Evolutionary conservation across 1,139 yeast genomes (phyloP), one percentile per base, ranked within the genome.

Genomic region (Taiozyma sp.): DNA sequence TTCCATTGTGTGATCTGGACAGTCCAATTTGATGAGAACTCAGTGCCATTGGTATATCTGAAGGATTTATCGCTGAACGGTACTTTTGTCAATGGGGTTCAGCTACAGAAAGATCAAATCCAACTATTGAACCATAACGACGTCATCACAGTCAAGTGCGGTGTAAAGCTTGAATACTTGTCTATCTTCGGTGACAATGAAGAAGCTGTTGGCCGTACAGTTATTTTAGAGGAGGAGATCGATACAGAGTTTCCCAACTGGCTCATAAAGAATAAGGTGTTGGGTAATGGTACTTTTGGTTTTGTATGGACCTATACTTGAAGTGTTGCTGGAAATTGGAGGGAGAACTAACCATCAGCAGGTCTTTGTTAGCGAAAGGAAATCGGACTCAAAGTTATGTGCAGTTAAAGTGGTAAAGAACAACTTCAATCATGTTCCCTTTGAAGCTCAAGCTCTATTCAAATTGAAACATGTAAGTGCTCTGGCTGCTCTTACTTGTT

Each of bases 221-320:
- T 58, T 30, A 54, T 56, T 14, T 46, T 49, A 4, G 53, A 58
- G 5, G 58, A 48, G 57, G 52, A 30, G 10, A 63, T 68, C 42
- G 55, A 51, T 32, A 56, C 51, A 45, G 56, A 50, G 10, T 56
- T 71, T 11, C 61, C 62, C 5, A 61, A 65, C 10, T 82, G 85
- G 83, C 55, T 53, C 6, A 65, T 81, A 7, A 61, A 74, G 3
- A 63, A 72, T 6, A 69, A 72, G 37, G 59, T 77, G 3, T 62
- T 83, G 32, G 88, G 88, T 0, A 68, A 70, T 43, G 89, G 89
- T 0, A 77, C 86, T 0, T 83, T 81, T 70, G 88, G 88, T 1
- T 72, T 75, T 44, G 86, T 77, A 47, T 34, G 62, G 21, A n/a
- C 6, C 6, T 3, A 50, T 45, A 51, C 51, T 48, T n/a, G 11